A percentile compares a stretch with the other conserved stretches of the same genome.
Conservation (phyloP, 257 asterid species). For the Nicotiana otophora region DNA sequence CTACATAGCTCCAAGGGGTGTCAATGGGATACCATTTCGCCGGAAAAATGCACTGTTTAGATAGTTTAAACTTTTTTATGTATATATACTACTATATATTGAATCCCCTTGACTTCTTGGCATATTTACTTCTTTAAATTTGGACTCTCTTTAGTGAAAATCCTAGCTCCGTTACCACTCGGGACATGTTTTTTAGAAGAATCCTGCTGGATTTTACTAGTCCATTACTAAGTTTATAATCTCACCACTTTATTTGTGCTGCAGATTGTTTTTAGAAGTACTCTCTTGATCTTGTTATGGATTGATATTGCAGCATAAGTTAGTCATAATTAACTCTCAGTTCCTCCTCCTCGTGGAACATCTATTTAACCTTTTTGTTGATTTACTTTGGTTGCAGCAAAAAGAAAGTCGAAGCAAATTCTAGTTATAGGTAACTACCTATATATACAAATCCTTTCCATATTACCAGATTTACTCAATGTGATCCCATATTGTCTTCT, state of each 20-base stretch:
- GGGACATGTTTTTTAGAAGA: conserved; percentile 11
- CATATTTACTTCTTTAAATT: no score
- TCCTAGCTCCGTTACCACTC: no score
- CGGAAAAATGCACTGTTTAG: no score
- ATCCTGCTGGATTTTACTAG: background rate
- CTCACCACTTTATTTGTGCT: background rate
- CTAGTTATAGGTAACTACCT: background rate
- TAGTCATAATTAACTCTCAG: background rate
- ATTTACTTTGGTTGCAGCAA: background rate
- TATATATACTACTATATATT: no score
- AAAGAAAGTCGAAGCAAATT: background rate
- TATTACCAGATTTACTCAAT: background rate
- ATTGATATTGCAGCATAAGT: background rate
- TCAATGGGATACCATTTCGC: no score
- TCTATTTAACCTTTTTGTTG: background rate
- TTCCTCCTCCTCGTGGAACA: background rate
- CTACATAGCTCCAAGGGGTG: no score
- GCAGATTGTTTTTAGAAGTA: background rate
- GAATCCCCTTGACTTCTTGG: no score
- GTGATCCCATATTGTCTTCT: background rate
- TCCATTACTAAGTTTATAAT: background rate
- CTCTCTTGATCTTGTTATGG: background rate
- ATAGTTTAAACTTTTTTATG: no score
- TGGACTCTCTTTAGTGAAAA: no score
- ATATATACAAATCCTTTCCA: background rate